A percentile compares a stretch with the other conserved stretches of the same genome.
Conservation (phyloP, 805 yeast species). For the Candida saitoana region DNA sequence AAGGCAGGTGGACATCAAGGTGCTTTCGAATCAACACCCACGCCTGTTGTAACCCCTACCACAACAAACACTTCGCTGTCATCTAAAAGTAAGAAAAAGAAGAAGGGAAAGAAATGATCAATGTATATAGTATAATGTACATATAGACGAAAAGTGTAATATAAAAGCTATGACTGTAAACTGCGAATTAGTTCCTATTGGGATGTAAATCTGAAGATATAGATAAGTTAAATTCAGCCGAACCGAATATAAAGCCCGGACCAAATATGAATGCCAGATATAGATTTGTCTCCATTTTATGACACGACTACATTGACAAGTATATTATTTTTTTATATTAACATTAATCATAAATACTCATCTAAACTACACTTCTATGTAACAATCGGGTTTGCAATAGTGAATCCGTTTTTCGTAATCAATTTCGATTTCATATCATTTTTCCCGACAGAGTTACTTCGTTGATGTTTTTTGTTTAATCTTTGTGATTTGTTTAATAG, state of each 20-base stretch:
- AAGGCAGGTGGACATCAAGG: constrained; percentile 25
- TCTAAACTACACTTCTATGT: neutral
- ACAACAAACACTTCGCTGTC: constrained; percentile 5
- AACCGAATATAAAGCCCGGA: constrained; percentile 24
- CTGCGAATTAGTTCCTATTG: constrained; percentile 23
- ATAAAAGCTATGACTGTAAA: too few species aligned
- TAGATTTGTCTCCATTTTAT: constrained; percentile 58
- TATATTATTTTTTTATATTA: neutral
- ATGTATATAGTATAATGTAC: constrained; percentile 10
- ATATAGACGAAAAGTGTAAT: constrained; percentile 5
- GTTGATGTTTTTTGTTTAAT: constrained; percentile 15
- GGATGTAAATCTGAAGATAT: constrained; percentile 31
- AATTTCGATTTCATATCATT: constrained; percentile 32
- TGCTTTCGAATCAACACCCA: constrained; percentile 16
- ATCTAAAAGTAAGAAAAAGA: constrained; percentile 21
- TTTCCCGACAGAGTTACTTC: constrained; percentile 38
- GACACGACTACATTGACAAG: neutral
- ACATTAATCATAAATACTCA: neutral
- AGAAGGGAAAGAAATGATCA: constrained; percentile 23
- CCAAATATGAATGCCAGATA: constrained; percentile 33
- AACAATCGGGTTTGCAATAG: constrained; percentile 10
- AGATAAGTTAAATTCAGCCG: constrained; percentile 35
- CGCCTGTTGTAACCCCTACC: constrained; percentile 9
- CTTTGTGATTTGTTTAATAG: neutral
- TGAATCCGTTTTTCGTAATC: constrained; percentile 29